Evolutionary conservation across 2,329 filamentous ascomycete species (phyloP).

Genomic region (Penicillium aurantiogriseum): DNA sequence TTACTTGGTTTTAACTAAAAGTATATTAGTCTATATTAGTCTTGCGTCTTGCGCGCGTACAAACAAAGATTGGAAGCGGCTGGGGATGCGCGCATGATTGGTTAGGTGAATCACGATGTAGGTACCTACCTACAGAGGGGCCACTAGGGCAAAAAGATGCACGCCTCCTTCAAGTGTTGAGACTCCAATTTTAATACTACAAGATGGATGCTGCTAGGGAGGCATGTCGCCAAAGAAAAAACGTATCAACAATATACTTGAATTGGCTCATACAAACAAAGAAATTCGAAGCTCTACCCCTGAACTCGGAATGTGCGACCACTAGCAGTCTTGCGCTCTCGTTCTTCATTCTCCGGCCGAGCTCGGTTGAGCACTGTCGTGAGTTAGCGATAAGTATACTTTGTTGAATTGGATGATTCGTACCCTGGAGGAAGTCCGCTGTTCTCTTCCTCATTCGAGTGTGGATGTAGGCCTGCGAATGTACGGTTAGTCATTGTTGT

Average conservation of each 20-base stretch:
- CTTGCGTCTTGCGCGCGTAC: too few species aligned
- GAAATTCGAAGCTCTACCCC: constrained; percentile 32
- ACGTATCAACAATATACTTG: constrained; percentile 3
- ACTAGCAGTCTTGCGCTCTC: constrained; percentile 96
- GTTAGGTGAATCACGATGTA: too few species aligned
- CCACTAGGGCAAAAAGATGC: too few species aligned
- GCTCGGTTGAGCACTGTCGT: constrained; percentile 84
- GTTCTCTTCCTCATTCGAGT: constrained; percentile 96
- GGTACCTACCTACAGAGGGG: too few species aligned
- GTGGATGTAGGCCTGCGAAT: constrained; percentile 84
- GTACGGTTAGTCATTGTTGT: constrained; percentile 9
- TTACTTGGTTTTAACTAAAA: too few species aligned
- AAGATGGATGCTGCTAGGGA: background rate
- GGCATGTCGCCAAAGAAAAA: background rate
- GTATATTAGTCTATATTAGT: too few species aligned
- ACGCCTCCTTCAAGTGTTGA: too few species aligned
- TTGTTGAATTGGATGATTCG: constrained; percentile 24
- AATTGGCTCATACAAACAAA: constrained; percentile 23
- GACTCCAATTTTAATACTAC: background rate
- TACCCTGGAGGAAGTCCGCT: constrained; percentile 96
- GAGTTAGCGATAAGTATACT: constrained; percentile 34
- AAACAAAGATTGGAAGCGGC: too few species aligned
- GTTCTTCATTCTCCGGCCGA: constrained; percentile 91
- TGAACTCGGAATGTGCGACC: constrained; percentile 82
- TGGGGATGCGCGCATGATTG: too few species aligned